These are phyloP conservation scores for Combretum micranthum DNA, from an alignment of 345 rosid species.

Conservation along the genomic window DNA sequence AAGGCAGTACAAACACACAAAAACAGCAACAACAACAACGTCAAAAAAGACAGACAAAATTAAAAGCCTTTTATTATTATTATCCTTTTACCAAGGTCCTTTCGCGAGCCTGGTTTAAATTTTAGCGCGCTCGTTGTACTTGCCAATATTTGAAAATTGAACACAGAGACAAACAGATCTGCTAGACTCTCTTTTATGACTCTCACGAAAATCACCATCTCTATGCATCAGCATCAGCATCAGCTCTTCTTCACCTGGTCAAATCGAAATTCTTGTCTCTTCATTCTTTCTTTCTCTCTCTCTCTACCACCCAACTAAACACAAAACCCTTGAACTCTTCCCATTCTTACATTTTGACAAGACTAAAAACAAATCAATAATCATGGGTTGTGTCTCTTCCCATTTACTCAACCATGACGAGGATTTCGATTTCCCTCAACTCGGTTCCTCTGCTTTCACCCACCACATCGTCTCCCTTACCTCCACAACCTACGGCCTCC, in stretches of 20 bases:
- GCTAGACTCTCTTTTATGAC: background rate
- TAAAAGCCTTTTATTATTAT: background rate
- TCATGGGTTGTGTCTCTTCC: conserved; percentile 93
- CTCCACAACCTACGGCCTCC: conserved; percentile 91
- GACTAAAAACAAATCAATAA: background rate
- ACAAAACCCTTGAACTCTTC: background rate
- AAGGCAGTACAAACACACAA: too few species aligned
- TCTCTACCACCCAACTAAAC: background rate
- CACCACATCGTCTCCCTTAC: conserved; percentile 94
- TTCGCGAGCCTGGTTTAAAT: conserved; percentile 8
- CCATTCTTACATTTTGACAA: background rate
- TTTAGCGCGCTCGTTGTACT: conserved; percentile 20
- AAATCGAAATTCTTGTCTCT: conserved; percentile 3
- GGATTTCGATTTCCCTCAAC: conserved; percentile 60
- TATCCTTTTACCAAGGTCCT: too few species aligned
- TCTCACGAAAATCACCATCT: background rate
- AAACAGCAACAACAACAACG: too few species aligned
- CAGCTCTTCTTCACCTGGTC: too few species aligned
- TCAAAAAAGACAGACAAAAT: background rate
- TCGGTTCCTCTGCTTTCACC: conserved; percentile 54
- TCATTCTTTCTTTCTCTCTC: conserved; percentile 3
- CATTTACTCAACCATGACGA: conserved; percentile 69
- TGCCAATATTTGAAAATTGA: conserved; percentile 17
- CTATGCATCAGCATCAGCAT: conserved; percentile 2
- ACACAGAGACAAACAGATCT: background rate